A percentile compares a stretch with the other conserved stretches of the same genome.
Evolutionary conservation across 176 grass and related monocot species (phyloP).

Genomic region (Carex kokanica): DNA sequence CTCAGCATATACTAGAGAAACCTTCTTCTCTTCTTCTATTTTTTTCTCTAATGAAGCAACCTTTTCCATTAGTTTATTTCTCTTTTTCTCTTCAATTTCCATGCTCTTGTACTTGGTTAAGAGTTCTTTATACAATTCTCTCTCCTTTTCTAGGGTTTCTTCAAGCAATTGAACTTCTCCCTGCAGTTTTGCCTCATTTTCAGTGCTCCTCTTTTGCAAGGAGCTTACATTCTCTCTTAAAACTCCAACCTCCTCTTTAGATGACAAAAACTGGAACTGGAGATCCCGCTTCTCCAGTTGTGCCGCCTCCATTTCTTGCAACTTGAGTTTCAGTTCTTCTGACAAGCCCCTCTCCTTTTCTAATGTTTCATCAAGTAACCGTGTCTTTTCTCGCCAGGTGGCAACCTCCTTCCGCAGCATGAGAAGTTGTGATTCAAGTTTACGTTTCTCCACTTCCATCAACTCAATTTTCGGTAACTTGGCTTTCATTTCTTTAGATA

Average conservation of each 20-base stretch:
- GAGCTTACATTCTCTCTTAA: constrained; percentile 25
- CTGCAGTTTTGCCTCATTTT: constrained; percentile 24
- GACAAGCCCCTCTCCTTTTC: constrained; percentile 44
- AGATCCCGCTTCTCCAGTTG: constrained; percentile 38
- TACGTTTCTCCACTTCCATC: constrained; percentile 45
- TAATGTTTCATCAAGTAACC: constrained; percentile 42
- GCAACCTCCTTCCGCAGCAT: constrained; percentile 44
- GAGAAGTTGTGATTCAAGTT: constrained; percentile 52
- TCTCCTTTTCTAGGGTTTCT: constrained; percentile 26
- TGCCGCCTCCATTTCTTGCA: constrained; percentile 31
- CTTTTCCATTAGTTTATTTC: constrained; percentile 41
- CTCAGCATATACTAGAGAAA: constrained; percentile 48
- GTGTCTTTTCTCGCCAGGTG: constrained; percentile 37
- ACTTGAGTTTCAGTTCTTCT: constrained; percentile 33
- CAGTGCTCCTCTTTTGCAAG: constrained; percentile 27
- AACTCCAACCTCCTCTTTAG: constrained; percentile 31
- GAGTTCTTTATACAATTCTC: constrained; percentile 26
- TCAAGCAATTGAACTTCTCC: constrained; percentile 45
- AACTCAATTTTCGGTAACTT: constrained; percentile 46
- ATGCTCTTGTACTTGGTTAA: constrained; percentile 18
- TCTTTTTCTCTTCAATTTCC: constrained; percentile 29
- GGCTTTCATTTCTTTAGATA: constrained; percentile 34
- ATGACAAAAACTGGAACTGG: constrained; percentile 32
- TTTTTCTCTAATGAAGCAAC: constrained; percentile 43
- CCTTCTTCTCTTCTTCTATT: constrained; percentile 53